Evolutionary conservation across 257 asterid species (phyloP), one percentile per base, ranked within the genome.

Genomic region (Paulownia fortunei): DNA sequence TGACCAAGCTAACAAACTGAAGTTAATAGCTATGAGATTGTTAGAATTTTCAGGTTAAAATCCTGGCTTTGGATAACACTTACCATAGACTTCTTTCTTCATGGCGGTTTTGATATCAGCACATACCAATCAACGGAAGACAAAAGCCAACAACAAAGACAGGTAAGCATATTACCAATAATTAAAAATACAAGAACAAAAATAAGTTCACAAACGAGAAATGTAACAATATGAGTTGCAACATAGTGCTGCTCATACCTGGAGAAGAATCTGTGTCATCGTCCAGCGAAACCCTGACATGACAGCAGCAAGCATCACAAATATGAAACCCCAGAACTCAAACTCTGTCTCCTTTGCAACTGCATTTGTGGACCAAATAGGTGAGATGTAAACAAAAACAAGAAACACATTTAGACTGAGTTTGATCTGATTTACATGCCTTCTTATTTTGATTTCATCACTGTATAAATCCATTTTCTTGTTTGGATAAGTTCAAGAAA

Each of bases 231-330:
- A 79, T 8, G 69, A 69, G 69, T n/a, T 47, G 42, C 23, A 60
- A 67, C 16, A 37, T 13, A 34, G 71, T 44, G 60, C 81, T 69
- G 60, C 67, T 23, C 82, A 47, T 82, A 92, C 98, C 94, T 94
- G 98, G 78, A 94, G 98, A 88, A 94, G 98, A 81, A 92, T 92
- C 81, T 94, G 98, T 39, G 98, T 92, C 98, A 94, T 94, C 51
- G 98, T 87, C 98, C 98, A 94, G 39, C 98, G 92, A 72, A 94
- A 94, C 59, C 98, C 98, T 37, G 98, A 85, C 98, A 94, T 94
- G 60, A 94, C 94, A 76, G 98, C 96, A 81, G 98, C 98, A 80
- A 94, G 93, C 98, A 92, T 92, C 61, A 94, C 97, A 42, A 91
- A 88, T 67, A 92, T 39, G 69, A 94, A 94, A 69, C 98, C 98